Evolutionary conservation across 129 eudicot genomes (phyloP), one percentile per base, ranked within the genome.

Genomic region (Erigeron canadensis): DNA sequence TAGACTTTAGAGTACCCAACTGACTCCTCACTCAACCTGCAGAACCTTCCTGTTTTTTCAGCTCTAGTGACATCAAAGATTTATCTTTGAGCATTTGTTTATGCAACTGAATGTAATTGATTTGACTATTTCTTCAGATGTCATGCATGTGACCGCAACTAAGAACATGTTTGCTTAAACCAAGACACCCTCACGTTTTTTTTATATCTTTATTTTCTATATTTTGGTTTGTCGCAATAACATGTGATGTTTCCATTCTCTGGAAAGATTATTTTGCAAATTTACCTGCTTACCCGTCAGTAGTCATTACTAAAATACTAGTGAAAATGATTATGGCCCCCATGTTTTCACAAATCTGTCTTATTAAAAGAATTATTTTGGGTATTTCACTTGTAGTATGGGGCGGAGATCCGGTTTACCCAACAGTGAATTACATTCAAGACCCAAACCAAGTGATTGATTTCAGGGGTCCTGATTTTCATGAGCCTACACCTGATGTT

Each of bases 321-420:
- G 46, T 67, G 45, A 28, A 28, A 67, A 47, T 9, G 3, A 50
- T 28, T 10, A 34, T 50, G 61, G 40, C 21, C 16, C 22, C 10
- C 40, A 56, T 70, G 41, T 15, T 70, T 54, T 19, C n/a, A 55
- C 55, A 70, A 41, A 13, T 56, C 34, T 28, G 34, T 12, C 43
- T 58, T 71, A 23, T 22, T 22, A 57, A 71, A 16, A 22, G 57
- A 28, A 28, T 28, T 71, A 5, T 48, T 61, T n/a, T 2, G 17
- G 18, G 5, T 57, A 19, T 39, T 37, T 53, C 68, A 45, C 38
- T 64, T 82, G 86, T 89, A 95, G 99, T 95, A 82, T 95, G 99
- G 99, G 99, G 99, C 65, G 99, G 99, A 74, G 99, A 95, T 79
- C 97, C 99, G 42, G 99, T 95, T 87, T 95, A 95, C 75, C 99